Evolutionary conservation across 108 stramenopile genomes (phyloP), one percentile per base, ranked within the genome.

Genomic region (Schizochytrium sp.): DNA sequence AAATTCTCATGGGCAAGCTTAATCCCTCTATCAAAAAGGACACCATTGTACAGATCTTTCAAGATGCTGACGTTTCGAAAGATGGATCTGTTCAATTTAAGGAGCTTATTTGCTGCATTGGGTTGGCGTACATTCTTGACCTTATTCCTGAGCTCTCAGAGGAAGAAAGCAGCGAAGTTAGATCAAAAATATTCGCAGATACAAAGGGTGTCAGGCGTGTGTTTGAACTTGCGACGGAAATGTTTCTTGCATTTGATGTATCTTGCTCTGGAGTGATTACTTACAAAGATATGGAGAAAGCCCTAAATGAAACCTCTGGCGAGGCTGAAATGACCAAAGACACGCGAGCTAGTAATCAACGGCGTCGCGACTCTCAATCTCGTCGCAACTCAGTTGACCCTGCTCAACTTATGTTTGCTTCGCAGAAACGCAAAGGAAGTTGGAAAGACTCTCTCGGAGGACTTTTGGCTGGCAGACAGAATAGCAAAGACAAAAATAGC

Each of bases 141-240:
- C 76, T 83, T 55, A 83, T 83, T 83, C 76, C 76, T 13, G 76
- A 83, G 50, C 76, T 83, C 76, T 47, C 76, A n/a, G 76, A 83
- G 15, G 76, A 7, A 17, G 5, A 47, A n/a, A 53, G 55, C 2
- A 53, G 15, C 47, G 40, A 49, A 40, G 7, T 53, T 10, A 53
- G 28, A 10, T 83, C 76, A 1, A 49, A 55, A 10, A 55, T 83
- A n/a, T 83, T 83, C 55, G 53, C 76, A 55, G 76, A 83, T 40
- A 55, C 53, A n/a, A 83, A 83, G 76, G 76, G 76, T 7, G 76
- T 83, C 47, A 47, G 76, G 50, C 47, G 76, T 10, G 76, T 83
- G 10, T 83, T 83, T 2, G 76, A 83, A 53, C 76, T 83, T 8
- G 76, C 76, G 10, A 83, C 76, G n/a, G 76, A 83, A 40, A 49